Conservation (phyloP, 2,329 filamentous ascomycete genomes). For the Scedosporium boydii region DNA sequence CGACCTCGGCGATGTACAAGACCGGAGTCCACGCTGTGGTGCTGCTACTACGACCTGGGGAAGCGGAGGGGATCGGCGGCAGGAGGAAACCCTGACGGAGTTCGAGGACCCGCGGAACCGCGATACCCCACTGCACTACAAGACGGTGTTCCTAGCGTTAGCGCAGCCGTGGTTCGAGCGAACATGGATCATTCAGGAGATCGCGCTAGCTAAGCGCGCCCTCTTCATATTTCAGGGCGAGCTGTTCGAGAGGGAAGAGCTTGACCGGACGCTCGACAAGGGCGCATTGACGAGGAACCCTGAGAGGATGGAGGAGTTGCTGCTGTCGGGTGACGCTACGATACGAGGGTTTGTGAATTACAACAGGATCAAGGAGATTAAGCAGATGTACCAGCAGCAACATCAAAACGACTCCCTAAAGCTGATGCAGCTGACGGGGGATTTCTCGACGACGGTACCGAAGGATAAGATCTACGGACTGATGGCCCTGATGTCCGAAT, state of each 20-base stretch:
- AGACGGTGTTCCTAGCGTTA: background rate
- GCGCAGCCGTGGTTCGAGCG: constrained; percentile 11
- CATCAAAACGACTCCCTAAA: background rate
- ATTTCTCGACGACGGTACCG: constrained; percentile 1
- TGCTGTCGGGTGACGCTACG: background rate
- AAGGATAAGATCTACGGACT: constrained; percentile 9
- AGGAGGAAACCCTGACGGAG: background rate
- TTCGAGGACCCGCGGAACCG: background rate
- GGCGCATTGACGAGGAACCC: background rate
- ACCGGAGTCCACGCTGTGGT: background rate
- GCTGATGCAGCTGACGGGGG: background rate
- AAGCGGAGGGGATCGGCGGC: background rate
- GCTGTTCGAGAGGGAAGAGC: background rate
- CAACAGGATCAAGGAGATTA: background rate
- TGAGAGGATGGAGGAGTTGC: background rate
- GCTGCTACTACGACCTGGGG: background rate
- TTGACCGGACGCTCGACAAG: background rate
- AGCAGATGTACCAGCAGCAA: background rate
- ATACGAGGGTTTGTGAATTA: constrained; percentile 5
- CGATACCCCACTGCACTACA: background rate
- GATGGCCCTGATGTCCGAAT: constrained; percentile 5
- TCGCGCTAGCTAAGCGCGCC: constrained; percentile 8
- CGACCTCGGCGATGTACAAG: background rate
- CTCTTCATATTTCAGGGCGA: constrained; percentile 4
- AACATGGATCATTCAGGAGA: constrained; percentile 14